Evolutionary conservation across 2,329 filamentous ascomycete genomes (phyloP).

Genomic region (Purpureocillium takamizusanense): DNA sequence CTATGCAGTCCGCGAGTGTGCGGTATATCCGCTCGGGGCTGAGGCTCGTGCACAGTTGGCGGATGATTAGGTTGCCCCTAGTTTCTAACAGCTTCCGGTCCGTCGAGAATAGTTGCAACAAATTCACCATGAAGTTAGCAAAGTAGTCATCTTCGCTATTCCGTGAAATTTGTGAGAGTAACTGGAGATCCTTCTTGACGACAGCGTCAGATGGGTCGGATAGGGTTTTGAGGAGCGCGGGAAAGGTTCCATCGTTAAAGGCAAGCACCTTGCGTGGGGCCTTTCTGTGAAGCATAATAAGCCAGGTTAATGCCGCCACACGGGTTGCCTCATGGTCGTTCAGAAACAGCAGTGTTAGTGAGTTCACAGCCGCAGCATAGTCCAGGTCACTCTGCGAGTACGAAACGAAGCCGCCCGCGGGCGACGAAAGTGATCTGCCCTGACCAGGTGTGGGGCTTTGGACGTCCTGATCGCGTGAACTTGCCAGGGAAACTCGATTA

Average conservation of each 20-base stretch:
- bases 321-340: conserved; percentile 96
- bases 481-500: conserved; percentile 42
- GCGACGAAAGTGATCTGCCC: conserved; percentile 36
- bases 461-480: conserved; percentile 42
- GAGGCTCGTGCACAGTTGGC: conserved; percentile 85
- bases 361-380: conserved; percentile 89
- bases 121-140: conserved; percentile 93
- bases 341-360: conserved; percentile 83
- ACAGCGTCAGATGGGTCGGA: conserved; percentile 94
- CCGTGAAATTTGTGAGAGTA: conserved; percentile 90
- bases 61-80: conserved; percentile 89
- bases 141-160: conserved; percentile 98
- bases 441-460: conserved; percentile 42
- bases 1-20: conserved; percentile 89
- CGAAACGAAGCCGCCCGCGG: conserved; percentile 29
- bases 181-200: conserved; percentile 85
- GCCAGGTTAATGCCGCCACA: conserved; percentile 87
- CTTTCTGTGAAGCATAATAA: conserved; percentile 96
- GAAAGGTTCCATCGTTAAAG: conserved; percentile 96
- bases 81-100: conserved; percentile 87
- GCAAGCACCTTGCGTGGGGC: conserved; percentile 87
- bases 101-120: conserved; percentile 90
- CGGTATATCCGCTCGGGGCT: conserved; percentile 94
- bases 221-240: conserved; percentile 87
- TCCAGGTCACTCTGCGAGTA: conserved; percentile 66